Evolutionary conservation across 805 yeast species (phyloP).

Genomic region (Jamesozyma jinghongensis): DNA sequence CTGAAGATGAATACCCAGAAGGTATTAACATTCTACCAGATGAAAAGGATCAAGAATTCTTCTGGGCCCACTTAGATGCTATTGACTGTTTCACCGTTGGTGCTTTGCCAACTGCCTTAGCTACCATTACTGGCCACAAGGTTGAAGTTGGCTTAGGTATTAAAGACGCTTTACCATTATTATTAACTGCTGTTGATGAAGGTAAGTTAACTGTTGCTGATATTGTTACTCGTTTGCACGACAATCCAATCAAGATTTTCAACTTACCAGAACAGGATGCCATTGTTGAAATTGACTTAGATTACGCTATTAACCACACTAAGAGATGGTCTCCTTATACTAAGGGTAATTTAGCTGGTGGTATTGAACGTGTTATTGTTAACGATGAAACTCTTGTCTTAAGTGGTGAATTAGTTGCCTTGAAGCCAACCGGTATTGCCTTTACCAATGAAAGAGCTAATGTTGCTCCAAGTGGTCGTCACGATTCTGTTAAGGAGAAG

Average conservation of each 20-base stretch:
- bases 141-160: slow-evolving; percentile 68
- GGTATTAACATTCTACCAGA: slow-evolving; percentile 64
- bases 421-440: slow-evolving; percentile 55
- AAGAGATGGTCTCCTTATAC: slow-evolving; percentile 47
- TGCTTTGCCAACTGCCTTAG: slow-evolving; percentile 61
- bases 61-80: slow-evolving; percentile 65
- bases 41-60: slow-evolving; percentile 65
- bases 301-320: slow-evolving; percentile 41
- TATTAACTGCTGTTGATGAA: slow-evolving; percentile 69
- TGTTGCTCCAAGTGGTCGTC: slow-evolving; percentile 26
- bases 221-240: slow-evolving; percentile 63
- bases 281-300: slow-evolving; percentile 72
- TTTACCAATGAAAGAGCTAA: slow-evolving; percentile 36
- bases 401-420: slow-evolving; percentile 65
- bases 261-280: slow-evolving; percentile 69
- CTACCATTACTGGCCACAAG: slow-evolving; percentile 52
- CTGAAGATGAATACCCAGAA: slow-evolving; percentile 62
- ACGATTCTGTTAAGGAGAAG: slow-evolving; percentile 10
- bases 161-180: slow-evolving; percentile 70
- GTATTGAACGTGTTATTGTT: slow-evolving; percentile 80
- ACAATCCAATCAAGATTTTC: slow-evolving; percentile 74
- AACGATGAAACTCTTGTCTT: slow-evolving; percentile 72
- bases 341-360: slow-evolving; percentile 55
- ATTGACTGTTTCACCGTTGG: slow-evolving; percentile 89
- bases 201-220: slow-evolving; percentile 66